These are phyloP conservation scores for Cucumis sativus DNA, from an alignment of 306 rosid species.

Conservation along the genomic window Cucumber_9930_V3 NC_026658.2:3502001-3502500, in stretches of 20 bases:
- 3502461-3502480: neutral
- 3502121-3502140: conserved; percentile 24
- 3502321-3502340: conserved; percentile 40
- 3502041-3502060: conserved; percentile 27
- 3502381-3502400: neutral
- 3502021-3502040: conserved; percentile 42
- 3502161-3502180: conserved; percentile 34
- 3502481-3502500: neutral
- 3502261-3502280: neutral
- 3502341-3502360: conserved; percentile 32
- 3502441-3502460: neutral
- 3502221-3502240: neutral
- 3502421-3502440: neutral
- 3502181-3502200: conserved; percentile 41
- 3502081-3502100: neutral
- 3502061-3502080: neutral
- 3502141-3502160: conserved; percentile 35
- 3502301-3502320: conserved; percentile 32
- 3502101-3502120: neutral
- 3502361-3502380: neutral
- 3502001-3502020: conserved; percentile 36
- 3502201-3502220: conserved; percentile 38
- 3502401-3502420: neutral
- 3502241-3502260: neutral
- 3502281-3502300: conserved; percentile 37